Evolutionary conservation across 2,329 filamentous ascomycete genomes (phyloP), one percentile per base, ranked within the genome.

Genomic region (Fusarium sp.): DNA sequence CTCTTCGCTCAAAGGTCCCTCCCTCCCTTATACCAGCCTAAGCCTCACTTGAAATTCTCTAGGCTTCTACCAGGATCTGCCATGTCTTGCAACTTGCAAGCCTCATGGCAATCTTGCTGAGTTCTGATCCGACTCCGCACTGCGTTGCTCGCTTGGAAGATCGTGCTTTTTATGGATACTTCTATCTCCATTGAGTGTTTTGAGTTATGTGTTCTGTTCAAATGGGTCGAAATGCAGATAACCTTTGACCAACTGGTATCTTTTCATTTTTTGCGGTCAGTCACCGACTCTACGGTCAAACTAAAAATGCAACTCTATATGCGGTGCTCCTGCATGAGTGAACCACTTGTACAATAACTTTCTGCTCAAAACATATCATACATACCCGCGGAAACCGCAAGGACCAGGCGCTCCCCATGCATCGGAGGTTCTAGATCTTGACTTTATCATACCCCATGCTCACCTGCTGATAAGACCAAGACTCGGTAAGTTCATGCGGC

Each of bases 31-130:
- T 38, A n/a, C 34, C 34, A 38, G 10, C 11, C 18, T 38, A 38
- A 69, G 64, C 68, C 65, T 74, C 70, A 66, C 58, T 61, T 56
- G 58, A 45, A 49, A 52, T 71, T 74, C 73, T 65, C 63, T 54
- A 54, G 53, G 54, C 59, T 74, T 62, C 61, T 60, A 38, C 56
- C 59, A 65, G 71, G 66, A 58, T 71, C 69, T 29, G 43, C 51
- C 54, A 49, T 69, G 54, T 69, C 22, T 4, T 22, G 22, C 22
- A 22, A 22, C 48, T 34, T 41, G 45, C 44, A 61, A 65, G 68
- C 64, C 25, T 61, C 46, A 44, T 53, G n/a, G 41, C 58, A 57
- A 58, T 55, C 40, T 68, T 57, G 46, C 43, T 51, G 44, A 40
- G 52, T 38, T 45, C n/a, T 43, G 43, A 67, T 56, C 46, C 55